Base-by-base conservation (phyloP, 495 filamentous ascomycete species). In the Lasiosphaeria ovina region DNA sequence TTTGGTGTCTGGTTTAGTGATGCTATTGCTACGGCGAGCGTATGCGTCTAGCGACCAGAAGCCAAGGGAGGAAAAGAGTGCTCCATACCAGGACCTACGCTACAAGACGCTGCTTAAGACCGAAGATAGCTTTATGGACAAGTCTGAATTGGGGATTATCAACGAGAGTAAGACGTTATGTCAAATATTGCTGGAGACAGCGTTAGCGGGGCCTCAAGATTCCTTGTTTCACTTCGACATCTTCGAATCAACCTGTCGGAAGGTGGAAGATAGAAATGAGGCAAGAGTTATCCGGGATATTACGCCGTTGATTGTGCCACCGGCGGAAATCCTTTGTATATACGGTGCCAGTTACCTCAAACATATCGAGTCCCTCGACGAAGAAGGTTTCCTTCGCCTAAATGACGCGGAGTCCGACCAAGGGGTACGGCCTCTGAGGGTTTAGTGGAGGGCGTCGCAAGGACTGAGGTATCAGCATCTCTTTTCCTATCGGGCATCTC, bases 41-140 rank as follows among this genome's bases (percentile, higher is more conserved):
- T n/a, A n/a, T n/a, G n/a, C n/a, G n/a, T n/a, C n/a, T n/a, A n/a
- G n/a, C n/a, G n/a, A n/a, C n/a, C n/a, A n/a, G n/a, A 55, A 33
- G 53, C 53, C 53, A 35, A 44, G 53, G 48, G 57, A 59, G 33
- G 57, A 78, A 51, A 76, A 78, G 61, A 79, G 76, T 62, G 61
- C 65, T 6, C 68, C 58, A 44, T 81, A 82, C 58, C 33, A 54
- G 56, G 58, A 69, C 60, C 50, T 57, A 48, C 60, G 64, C 7
- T 80, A 78, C 61, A 50, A 60, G 9, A 66, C 53, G 3, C 24
- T 74, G 8, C 76, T 79, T 57, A 63, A 54, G 9, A 66, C 63
- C 31, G 74, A 76, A 49, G 69, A 70, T 10, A 75, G 72, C 62
- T 80, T 69, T 47, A 77, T 79, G 73, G 8, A 35, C 1, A 60